Evolutionary conservation across 164 flowering plant species (phyloP), one percentile per base, ranked within the genome.

Genomic region (Tinospora cordifolia): DNA sequence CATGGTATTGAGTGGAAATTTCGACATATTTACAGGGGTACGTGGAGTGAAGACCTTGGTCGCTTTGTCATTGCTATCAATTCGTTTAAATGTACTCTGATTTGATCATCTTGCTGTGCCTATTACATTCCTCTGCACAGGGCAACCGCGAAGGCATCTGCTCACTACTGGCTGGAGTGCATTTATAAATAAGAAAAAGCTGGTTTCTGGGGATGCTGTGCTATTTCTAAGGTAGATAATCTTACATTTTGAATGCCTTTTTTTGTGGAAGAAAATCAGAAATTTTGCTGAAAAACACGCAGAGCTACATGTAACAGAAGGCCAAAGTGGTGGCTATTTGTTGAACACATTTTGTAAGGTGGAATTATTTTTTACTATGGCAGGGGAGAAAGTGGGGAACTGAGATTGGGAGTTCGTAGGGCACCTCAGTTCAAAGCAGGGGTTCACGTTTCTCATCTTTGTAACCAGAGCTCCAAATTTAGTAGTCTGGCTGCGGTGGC

Each of bases 151-250:
- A 47, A 80, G 99, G 84, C 98, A 95, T 84, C 85, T 95, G 86
- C 93, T 95, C 27, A 95, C 99, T 0, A 95, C 98, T 59, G 99
- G 99, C 36, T 95, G 99, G 99, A 92, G 98, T 82, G 94, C 92
- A 19, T 95, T 95, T 81, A 95, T 95, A 25, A 91, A 90, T 71
- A 88, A 86, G 85, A 95, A 95, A 84, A 92, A 88, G 83, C 92
- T 95, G 22, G 87, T 88, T 19, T 90, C 91, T 60, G 96, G 99
- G 49, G 99, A 95, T 81, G 99, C 99, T 34, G 99, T 95, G 73
- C 94, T 95, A 15, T 95, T 95, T 75, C 90, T 92, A 0, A 90
- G 97, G 99, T 95, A 81, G 49, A 25, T 11, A 3, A 46, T 46
- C 69, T 36, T 34, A 44, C 12, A 44, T 9, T 4, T 71, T n/a